Evolutionary conservation across 1,284 basidiomycete genomes (phyloP), one percentile per base, ranked within the genome.

Genomic region (Termitomyces sp.): DNA sequence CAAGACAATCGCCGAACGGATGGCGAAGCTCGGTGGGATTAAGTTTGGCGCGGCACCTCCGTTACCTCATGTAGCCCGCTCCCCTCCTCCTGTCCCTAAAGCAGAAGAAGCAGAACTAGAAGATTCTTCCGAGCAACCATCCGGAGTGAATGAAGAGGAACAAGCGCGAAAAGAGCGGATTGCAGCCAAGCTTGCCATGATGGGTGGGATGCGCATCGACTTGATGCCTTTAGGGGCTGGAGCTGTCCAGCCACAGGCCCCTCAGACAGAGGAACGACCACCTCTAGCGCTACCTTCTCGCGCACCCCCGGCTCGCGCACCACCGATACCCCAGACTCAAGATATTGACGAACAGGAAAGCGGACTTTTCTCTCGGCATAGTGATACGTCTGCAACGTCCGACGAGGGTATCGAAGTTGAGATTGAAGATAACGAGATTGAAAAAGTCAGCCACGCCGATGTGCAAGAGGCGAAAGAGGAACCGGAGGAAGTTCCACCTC

Each of bases 131-230:
- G 62, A 67, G 30, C 65, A 70, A n/a, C 61, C 66, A 12, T 36
- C 17, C 15, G 59, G 65, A 33, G 68, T 70, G 40, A 53, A 68
- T 8, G 79, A 85, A 54, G 83, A 86, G 47, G 86, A 89, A 61
- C 73, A 72, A 40, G 81, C 81, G n/a, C 73, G 87, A 43, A 86
- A 82, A 67, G 81, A 80, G 59, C 74, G 86, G 24, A 89, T 90
- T 64, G 74, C 86, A 10, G 78, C 83, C 19, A 84, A 84, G 66
- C 68, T 90, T 54, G 84, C 83, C 10, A 78, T 76, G 12, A 85
- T 87, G 82, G 88, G 88, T 38, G 88, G 87, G 5, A 83, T 88
- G 82, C 77, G 86, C 30, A 78, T 90, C 59, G 88, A 87, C 8
- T 88, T 90, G 84, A 64, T 88, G 59, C 86, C 82, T 10, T 70